Conservation (phyloP, 768 basidiomycete species). For the Cystobasidiopsis lactophilus region DNA sequence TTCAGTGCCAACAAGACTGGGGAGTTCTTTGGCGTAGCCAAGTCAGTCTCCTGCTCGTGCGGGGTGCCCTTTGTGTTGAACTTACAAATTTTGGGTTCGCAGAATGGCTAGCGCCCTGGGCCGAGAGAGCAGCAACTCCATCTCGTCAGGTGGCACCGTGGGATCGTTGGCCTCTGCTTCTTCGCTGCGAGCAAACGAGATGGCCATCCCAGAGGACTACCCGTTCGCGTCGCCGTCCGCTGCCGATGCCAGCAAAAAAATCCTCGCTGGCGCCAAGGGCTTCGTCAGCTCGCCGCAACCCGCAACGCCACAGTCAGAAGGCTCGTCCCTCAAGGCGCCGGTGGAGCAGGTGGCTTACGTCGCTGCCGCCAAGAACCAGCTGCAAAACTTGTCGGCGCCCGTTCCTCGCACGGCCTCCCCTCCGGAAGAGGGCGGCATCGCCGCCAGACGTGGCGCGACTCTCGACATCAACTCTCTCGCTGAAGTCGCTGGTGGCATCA, state of each 20-base stretch:
- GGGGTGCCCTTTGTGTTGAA: background rate
- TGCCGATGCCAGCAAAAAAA: no score
- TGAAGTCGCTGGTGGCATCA: no score
- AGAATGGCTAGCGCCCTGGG: slow-evolving; percentile 53
- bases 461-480: no score
- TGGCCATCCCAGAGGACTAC: slow-evolving; percentile 2
- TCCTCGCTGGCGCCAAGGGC: no score
- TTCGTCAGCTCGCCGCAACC: background rate
- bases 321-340: no score
- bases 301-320: background rate
- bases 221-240: background rate
- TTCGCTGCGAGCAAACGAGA: background rate
- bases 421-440: no score
- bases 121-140: background rate
- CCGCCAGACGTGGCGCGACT: no score
- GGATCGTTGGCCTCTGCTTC: background rate
- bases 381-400: no score
- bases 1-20: slow-evolving; percentile 87
- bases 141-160: background rate
- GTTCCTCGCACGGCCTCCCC: no score
- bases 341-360: no score
- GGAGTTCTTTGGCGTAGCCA: slow-evolving; percentile 65
- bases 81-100: background rate
- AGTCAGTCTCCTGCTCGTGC: slow-evolving; percentile 18
- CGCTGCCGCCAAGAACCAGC: no score